phyloP scores from a whole-genome alignment of 208 protist species.

The Leishmania tropica region DNA sequence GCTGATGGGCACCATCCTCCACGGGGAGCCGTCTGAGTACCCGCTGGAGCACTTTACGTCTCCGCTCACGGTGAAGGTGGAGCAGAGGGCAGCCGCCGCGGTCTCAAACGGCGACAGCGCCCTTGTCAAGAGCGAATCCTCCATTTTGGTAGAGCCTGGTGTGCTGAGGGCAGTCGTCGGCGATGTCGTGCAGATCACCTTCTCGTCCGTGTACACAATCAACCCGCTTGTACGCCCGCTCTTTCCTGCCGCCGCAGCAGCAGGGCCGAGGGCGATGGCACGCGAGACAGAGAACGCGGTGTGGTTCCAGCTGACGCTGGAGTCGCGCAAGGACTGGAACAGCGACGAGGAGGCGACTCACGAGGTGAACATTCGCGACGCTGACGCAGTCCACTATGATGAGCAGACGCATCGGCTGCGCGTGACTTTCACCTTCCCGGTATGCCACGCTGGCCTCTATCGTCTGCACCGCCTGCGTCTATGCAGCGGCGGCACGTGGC shows the following conservation, averaged over 20 bases:
- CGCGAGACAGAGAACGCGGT: conserved; percentile 1
- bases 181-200: conserved; percentile 36
- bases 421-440: conserved; percentile 41
- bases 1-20: conserved; percentile 21
- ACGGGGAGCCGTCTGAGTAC: conserved; percentile 26
- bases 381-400: conserved; percentile 34
- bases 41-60: conserved; percentile 23
- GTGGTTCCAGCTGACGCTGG: conserved; percentile 45
- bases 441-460: conserved; percentile 74
- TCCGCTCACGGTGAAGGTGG: conserved; percentile 19
- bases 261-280: neutral
- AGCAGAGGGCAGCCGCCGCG: conserved; percentile 7
- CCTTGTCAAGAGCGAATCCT: neutral
- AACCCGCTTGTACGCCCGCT: conserved; percentile 30
- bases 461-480: conserved; percentile 54
- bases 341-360: conserved; percentile 62
- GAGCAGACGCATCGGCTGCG: conserved; percentile 30
- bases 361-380: conserved; percentile 44
- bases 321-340: conserved; percentile 75
- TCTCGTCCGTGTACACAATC: conserved; percentile 32
- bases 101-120: conserved; percentile 1
- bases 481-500: conserved; percentile 41
- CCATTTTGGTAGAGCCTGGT: neutral
- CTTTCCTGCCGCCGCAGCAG: neutral
- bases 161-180: conserved; percentile 30